Conservation (phyloP, 345 rosid species). For the Trapa bicornis region DNA sequence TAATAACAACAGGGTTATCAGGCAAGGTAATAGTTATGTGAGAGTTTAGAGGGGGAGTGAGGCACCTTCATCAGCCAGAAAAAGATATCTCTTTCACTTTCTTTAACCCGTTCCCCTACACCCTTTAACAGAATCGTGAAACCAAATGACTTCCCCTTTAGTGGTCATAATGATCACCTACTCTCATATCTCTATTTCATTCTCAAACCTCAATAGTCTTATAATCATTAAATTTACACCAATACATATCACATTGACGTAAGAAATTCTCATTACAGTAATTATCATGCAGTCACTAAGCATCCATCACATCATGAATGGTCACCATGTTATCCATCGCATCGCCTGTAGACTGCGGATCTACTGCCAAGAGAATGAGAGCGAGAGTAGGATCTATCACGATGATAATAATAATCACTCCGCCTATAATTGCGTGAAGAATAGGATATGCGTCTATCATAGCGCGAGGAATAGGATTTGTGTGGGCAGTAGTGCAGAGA, state of each 20-base stretch:
- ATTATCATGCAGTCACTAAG: too few species aligned
- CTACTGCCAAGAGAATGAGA: conserved; percentile 33
- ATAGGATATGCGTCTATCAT: conserved; percentile 16
- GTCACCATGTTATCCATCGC: too few species aligned
- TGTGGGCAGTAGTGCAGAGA: conserved; percentile 14
- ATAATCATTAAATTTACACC: too few species aligned
- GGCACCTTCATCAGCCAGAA: conserved; percentile 94
- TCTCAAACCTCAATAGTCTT: too few species aligned
- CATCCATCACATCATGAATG: too few species aligned
- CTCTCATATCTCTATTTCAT: too few species aligned
- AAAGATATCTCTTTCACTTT: conserved; percentile 97
- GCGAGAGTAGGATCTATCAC: conserved; percentile 20
- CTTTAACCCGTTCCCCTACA: conserved; percentile 81
- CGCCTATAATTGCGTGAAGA: conserved; percentile 31
- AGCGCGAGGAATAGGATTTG: conserved; percentile 28
- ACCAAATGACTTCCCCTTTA: conserved; percentile 2
- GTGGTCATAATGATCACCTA: too few species aligned
- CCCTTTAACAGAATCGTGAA: conserved; percentile 86
- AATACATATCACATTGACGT: too few species aligned
- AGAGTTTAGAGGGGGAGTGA: conserved; percentile 74
- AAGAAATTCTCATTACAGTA: too few species aligned
- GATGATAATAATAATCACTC: conserved; percentile 13
- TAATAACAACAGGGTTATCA: conserved; percentile 54
- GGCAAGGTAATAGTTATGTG: conserved; percentile 87
- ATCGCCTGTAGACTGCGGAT: conserved; percentile 33